Evolutionary conservation across 345 rosid species (phyloP).

Genomic region (Euphorbia pulcherrima): DNA sequence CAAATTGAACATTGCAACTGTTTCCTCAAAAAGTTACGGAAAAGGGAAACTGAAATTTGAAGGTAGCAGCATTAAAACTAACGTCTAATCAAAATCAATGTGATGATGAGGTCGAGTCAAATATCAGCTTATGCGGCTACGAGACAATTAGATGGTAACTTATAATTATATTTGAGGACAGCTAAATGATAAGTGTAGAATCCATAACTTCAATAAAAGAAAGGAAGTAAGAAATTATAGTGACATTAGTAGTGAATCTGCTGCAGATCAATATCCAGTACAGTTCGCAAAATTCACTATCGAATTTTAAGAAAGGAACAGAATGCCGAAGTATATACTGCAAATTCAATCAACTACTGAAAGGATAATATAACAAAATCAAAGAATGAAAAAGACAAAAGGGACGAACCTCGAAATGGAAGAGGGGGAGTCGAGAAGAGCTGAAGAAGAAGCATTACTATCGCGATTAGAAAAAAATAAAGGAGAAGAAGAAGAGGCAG

Average conservation of each 20-base stretch:
- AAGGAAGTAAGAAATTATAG: slow-evolving; percentile 6
- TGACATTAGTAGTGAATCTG: slow-evolving; percentile 9
- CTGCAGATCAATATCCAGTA: slow-evolving; percentile 19
- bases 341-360: slow-evolving; percentile 13
- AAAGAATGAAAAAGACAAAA: background rate
- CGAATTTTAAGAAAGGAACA: background rate
- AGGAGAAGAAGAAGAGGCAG: slow-evolving; percentile 49
- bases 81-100: background rate
- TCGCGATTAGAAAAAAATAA: slow-evolving; percentile 30
- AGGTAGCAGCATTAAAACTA: background rate
- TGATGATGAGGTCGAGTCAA: background rate
- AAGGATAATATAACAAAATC: slow-evolving; percentile 6
- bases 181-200: background rate
- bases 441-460: slow-evolving; percentile 34
- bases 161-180: background rate
- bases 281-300: slow-evolving; percentile 13
- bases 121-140: background rate
- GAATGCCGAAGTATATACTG: background rate
- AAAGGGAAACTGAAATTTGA: background rate
- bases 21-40: background rate
- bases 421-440: slow-evolving; percentile 33
- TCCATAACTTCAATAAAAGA: slow-evolving; percentile 1
- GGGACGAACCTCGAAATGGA: slow-evolving; percentile 63
- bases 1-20: background rate
- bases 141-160: background rate